Conservation (phyloP, 208 protist species). For the Wallacemonas sp. region DNA sequence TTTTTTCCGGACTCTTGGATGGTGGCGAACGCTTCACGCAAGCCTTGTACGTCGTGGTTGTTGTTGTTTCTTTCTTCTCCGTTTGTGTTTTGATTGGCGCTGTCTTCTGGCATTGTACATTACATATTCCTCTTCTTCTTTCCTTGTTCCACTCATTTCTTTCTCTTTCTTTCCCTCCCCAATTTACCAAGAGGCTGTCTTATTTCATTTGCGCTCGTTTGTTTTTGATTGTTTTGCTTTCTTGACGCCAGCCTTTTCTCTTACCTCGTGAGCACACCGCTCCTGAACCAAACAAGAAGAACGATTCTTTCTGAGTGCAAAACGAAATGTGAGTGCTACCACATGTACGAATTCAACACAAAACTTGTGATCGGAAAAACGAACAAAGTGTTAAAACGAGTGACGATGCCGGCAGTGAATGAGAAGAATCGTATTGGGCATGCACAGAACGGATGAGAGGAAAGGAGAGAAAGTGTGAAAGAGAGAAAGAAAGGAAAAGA, state of each 20-base stretch:
- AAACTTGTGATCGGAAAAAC: background rate
- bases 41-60: too few relatives aligned
- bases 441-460: too few relatives aligned
- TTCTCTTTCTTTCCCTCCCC: background rate
- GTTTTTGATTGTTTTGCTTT: background rate
- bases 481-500: too few relatives aligned
- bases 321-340: too few relatives aligned
- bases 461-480: too few relatives aligned
- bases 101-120: too few relatives aligned
- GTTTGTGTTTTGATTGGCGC: too few relatives aligned
- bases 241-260: background rate
- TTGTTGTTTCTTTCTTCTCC: too few relatives aligned
- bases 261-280: background rate
- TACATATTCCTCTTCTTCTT: constrained; percentile 15
- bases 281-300: background rate
- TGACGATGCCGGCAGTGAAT: background rate
- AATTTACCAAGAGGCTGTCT: background rate
- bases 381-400: background rate
- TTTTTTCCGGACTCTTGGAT: too few relatives aligned
- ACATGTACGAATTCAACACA: background rate
- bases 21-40: too few relatives aligned
- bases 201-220: background rate
- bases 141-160: background rate
- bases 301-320: too few relatives aligned
- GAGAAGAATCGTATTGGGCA: too few relatives aligned